A percentile compares a stretch with the other conserved stretches of the same genome.
phyloP scores from a whole-genome alignment of 2,329 filamentous ascomycete genomes.

The Curvularia sp. region DNA sequence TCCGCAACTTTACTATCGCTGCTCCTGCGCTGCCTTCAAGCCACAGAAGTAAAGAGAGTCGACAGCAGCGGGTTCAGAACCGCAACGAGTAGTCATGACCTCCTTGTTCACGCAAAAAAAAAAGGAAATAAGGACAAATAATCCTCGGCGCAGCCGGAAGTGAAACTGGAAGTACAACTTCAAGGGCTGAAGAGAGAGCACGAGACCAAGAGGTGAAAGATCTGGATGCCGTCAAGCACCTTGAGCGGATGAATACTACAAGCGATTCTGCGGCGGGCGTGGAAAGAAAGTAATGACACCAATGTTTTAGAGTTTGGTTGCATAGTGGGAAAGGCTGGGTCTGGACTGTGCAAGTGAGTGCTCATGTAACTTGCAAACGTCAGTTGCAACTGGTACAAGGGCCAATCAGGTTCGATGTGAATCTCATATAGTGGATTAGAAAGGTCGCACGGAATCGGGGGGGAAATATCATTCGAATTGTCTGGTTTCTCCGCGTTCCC shows the following conservation, averaged over 20 bases:
- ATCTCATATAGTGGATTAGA: neutral
- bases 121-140: too few species aligned
- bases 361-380: neutral
- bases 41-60: neutral
- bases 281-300: neutral
- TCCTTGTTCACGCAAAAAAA: neutral
- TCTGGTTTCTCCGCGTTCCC: neutral
- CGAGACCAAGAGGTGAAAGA: slow-evolving; percentile 7
- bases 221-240: slow-evolving; percentile 12
- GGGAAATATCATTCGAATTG: neutral
- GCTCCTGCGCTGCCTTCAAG: too few species aligned
- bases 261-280: neutral
- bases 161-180: slow-evolving; percentile 7
- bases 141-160: neutral
- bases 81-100: neutral
- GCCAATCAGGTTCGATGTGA: neutral
- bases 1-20: neutral
- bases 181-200: slow-evolving; percentile 5
- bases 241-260: slow-evolving; percentile 1
- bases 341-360: neutral
- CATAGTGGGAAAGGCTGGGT: neutral
- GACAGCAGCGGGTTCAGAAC: neutral
- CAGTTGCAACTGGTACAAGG: neutral
- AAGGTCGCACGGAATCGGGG: neutral
- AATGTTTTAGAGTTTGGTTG: neutral